These are phyloP conservation scores for Exophiala oligosperma DNA, from an alignment of 2,329 filamentous ascomycete species.

Conservation along the genomic window DNA sequence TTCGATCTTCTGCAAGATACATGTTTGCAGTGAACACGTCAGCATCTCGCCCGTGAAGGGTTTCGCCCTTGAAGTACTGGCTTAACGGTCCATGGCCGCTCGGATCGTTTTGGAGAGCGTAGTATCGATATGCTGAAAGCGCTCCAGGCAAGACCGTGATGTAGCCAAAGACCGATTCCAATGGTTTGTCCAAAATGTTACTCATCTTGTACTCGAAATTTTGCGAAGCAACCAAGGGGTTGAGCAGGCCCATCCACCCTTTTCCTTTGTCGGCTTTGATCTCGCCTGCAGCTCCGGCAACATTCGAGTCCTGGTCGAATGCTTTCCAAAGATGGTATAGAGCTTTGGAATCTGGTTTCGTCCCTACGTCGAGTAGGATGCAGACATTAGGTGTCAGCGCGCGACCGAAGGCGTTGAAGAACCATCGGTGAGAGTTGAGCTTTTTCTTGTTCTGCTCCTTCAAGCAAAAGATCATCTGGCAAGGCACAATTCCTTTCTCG, in stretches of 20 bases:
- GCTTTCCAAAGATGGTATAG: constrained; percentile 99
- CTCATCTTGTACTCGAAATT: constrained; percentile 99
- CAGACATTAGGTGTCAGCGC: constrained; percentile 94
- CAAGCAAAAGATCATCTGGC: constrained; percentile 96
- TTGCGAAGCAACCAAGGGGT: constrained; percentile 92
- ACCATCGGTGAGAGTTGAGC: constrained; percentile 97
- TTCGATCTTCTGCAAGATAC: constrained; percentile 98
- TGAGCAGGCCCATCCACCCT: constrained; percentile 77
- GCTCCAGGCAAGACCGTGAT: constrained; percentile 96
- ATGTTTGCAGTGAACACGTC: constrained; percentile 99
- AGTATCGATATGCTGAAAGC: constrained; percentile 91
- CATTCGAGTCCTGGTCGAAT: constrained; percentile 95
- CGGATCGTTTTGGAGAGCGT: constrained; percentile 93
- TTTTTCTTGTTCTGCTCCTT: constrained; percentile 99
- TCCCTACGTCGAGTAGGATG: constrained; percentile 94
- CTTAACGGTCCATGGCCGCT: constrained; percentile 92
- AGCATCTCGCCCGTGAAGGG: constrained; percentile 89
- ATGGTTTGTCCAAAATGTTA: constrained; percentile 95
- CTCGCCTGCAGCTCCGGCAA: constrained; percentile 93
- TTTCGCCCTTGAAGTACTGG: constrained; percentile 99
- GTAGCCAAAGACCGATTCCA: constrained; percentile 97
- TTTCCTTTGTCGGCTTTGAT: constrained; percentile 97
- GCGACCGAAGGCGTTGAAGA: constrained; percentile 96
- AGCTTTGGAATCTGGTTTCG: constrained; percentile 81
- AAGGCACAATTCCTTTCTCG: constrained; percentile 97